Percentiles rank a stretch among this genome's conserved stretches.
Evolutionary conservation across 129 eudicot genomes (phyloP).

Genomic region (Flaveria linearis): DNA sequence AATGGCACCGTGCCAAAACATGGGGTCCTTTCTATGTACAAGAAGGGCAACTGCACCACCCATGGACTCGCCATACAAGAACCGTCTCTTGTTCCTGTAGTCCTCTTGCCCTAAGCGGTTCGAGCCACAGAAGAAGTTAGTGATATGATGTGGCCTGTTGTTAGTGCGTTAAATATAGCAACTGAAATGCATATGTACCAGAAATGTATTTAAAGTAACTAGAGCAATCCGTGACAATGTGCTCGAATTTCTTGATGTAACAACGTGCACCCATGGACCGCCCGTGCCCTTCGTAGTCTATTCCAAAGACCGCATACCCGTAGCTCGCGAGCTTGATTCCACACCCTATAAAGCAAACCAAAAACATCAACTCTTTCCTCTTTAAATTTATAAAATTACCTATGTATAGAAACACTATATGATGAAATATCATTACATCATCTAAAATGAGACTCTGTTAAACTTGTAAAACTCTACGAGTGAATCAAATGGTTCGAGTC

Average conservation of each 20-base stretch:
- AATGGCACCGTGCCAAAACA: conserved; percentile 96
- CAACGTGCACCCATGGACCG: conserved; percentile 93
- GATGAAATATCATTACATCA: background rate
- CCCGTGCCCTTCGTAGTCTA: conserved; percentile 98
- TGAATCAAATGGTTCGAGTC: background rate
- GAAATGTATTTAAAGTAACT: conserved; percentile 70
- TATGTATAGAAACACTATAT: background rate
- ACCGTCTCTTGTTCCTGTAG: conserved; percentile 64
- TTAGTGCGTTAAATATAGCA: background rate
- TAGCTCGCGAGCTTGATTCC: conserved; percentile 81
- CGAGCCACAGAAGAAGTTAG: conserved; percentile 22
- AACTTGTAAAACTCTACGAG: background rate
- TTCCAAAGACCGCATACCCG: conserved; percentile 85
- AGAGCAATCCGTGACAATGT: conserved; percentile 78
- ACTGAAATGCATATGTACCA: conserved; percentile 46
- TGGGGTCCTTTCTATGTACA: conserved; percentile 75
- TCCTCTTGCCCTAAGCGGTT: conserved; percentile 55
- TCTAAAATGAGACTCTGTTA: background rate
- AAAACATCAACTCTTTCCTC: background rate
- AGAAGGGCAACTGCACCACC: conserved; percentile 96
- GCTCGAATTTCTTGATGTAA: conserved; percentile 83
- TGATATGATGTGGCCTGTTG: conserved; percentile 7
- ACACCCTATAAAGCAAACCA: conserved; percentile 42
- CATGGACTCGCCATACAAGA: conserved; percentile 97
- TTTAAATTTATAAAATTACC: background rate